These are phyloP conservation scores for Syncephalastrum monosporum DNA, from an alignment of 371 early-diverging fungal genomes.

Conservation along the genomic window DNA sequence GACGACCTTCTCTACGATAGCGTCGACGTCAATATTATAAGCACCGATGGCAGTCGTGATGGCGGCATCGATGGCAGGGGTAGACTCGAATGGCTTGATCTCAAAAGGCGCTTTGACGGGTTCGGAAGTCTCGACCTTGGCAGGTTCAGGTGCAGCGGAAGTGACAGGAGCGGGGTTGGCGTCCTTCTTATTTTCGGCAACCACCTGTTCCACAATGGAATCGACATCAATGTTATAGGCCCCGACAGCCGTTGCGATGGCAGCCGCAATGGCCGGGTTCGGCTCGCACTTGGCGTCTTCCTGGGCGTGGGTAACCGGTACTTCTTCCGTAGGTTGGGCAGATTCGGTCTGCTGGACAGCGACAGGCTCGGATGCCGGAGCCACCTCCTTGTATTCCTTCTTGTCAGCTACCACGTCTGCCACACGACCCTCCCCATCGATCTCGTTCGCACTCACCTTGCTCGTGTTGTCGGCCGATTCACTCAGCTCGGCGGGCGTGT, in stretches of 20 bases:
- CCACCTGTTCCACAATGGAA: slow-evolving; percentile 13
- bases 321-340: too few relatives aligned
- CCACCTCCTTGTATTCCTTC: background rate
- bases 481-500: background rate
- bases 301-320: too few relatives aligned
- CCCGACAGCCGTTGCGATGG: slow-evolving; percentile 12
- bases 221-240: slow-evolving; percentile 13
- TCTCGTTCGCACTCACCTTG: slow-evolving; percentile 3
- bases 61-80: slow-evolving; percentile 10
- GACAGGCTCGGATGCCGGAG: background rate
- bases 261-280: slow-evolving; percentile 1
- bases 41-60: slow-evolving; percentile 11
- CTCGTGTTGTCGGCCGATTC: slow-evolving; percentile 11
- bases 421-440: slow-evolving; percentile 14
- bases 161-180: slow-evolving; percentile 1
- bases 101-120: background rate
- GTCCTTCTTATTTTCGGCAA: slow-evolving; percentile 3
- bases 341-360: too few relatives aligned
- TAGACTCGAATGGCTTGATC: slow-evolving; percentile 1
- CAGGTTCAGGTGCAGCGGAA: too few relatives aligned
- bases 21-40: slow-evolving; percentile 13
- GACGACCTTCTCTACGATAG: slow-evolving; percentile 13
- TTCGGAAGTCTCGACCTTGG: too few relatives aligned
- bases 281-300: too few relatives aligned
- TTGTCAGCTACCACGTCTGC: slow-evolving; percentile 10